Conservation (phyloP, 352 stramenopile genomes). For the Globisporangium apiculatum region DNA sequence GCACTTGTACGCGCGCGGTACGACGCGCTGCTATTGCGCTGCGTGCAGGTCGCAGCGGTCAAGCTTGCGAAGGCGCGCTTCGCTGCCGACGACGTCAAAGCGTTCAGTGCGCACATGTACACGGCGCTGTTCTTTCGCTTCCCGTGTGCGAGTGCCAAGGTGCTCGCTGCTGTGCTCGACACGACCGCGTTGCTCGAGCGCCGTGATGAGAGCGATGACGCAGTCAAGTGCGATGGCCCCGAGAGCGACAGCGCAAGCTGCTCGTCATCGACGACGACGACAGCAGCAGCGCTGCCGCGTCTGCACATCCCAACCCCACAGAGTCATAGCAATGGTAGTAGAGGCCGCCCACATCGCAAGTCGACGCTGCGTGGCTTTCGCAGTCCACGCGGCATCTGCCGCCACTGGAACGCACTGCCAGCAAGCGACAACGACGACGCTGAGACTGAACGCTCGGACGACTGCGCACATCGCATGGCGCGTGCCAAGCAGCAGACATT, state of each 20-base stretch:
- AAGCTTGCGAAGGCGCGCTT: constrained; percentile 66
- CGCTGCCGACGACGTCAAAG: constrained; percentile 62
- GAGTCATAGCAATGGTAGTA: neutral
- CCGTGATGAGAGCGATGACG: neutral
- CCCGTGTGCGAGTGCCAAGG: constrained; percentile 26
- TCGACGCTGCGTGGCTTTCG: constrained; percentile 25
- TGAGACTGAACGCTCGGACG: constrained; percentile 1
- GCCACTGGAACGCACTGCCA: constrained; percentile 50
- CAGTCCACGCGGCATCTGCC: constrained; percentile 41
- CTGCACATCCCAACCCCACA: neutral
- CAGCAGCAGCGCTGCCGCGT: constrained; percentile 3
- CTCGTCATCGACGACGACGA: constrained; percentile 2
- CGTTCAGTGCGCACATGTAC: constrained; percentile 70
- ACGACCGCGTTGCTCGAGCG: constrained; percentile 49
- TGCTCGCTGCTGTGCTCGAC: constrained; percentile 49
- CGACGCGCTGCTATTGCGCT: constrained; percentile 46
- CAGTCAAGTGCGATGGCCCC: neutral
- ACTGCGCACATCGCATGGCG: constrained; percentile 21
- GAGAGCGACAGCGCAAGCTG: neutral
- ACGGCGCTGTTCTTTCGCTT: constrained; percentile 68
- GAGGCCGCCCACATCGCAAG: constrained; percentile 8
- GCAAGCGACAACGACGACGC: neutral
- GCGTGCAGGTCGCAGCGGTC: constrained; percentile 42
- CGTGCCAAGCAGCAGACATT: constrained; percentile 43
- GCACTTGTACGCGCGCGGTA: constrained; percentile 50